Evolutionary conservation across 192 early-diverging fungal species (phyloP), one percentile per base, ranked within the genome.

Genomic region (Coemansia sp.): DNA sequence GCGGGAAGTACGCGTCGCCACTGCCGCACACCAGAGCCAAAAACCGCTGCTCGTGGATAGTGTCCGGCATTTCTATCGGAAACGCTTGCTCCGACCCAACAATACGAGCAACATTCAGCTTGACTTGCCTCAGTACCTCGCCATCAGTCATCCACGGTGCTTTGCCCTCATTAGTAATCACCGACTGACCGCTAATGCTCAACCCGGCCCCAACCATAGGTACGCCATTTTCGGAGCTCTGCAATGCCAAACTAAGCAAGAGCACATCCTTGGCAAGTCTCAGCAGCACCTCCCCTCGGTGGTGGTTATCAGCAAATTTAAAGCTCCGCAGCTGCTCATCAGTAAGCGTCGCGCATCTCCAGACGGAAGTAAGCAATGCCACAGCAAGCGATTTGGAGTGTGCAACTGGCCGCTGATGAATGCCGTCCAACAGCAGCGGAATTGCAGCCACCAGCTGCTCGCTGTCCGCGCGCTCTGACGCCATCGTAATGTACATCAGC

Each of bases 401-500:
- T 0, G 84, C 45, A 1, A 56, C 55, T 11, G 86, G 83, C 50
- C 92, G 78, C 34, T 56, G 65, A 7, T 84, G 65, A 7, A 94
- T 88, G 1, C 83, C 85, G 24, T 68, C 82, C 23, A 94, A 65
- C 21, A 97, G 74, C 9, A 69, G 51, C 1, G 94, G 90, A 7
- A 93, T 63, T 24, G 84, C 70, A 8, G 56, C 55, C 9, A 69
- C 63, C 6, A 66, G 65, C 65, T 88, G 85, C 37, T 86, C 71
- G 1, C 74, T 50, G 0, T 64, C 46, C 24, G 88, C 59, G 5
- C 88, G 71, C 14, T 72, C 73, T 28, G 91, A 83, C 0, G 87
- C 93, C 85, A 94, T 92, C 20, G 94, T 87, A 3, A 98, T 61
- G 46, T 94, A 98, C 65, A 98, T 88, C 5, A 96, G 77, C 9